Conservation (phyloP, 2,329 filamentous ascomycete species). For the Fusarium austroafricanum region DNA sequence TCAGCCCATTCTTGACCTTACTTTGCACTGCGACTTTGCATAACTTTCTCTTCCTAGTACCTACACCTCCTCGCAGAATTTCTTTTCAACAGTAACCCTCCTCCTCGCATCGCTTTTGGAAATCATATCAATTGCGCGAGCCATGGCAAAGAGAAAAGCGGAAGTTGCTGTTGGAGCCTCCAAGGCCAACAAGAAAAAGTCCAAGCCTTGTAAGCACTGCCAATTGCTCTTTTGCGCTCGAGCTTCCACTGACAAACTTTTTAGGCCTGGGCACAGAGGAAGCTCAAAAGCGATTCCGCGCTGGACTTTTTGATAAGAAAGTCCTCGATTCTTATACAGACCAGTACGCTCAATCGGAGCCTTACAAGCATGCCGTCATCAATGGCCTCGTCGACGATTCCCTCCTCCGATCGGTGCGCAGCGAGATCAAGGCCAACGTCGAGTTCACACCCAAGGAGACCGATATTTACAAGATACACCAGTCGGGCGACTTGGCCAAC, state of each 20-base stretch:
- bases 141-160: constrained; percentile 70
- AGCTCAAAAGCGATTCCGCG: constrained; percentile 70
- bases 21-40: constrained; percentile 26
- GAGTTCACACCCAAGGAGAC: constrained; percentile 98
- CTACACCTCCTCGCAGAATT: background rate
- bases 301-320: constrained; percentile 71
- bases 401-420: constrained; percentile 86
- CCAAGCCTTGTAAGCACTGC: constrained; percentile 58
- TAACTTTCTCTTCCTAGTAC: constrained; percentile 12
- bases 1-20: constrained; percentile 44
- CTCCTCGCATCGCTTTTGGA: constrained; percentile 8
- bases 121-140: constrained; percentile 35
- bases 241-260: constrained; percentile 28
- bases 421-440: constrained; percentile 90
- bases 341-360: constrained; percentile 72
- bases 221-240: constrained; percentile 17
- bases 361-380: constrained; percentile 95
- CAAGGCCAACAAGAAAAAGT: constrained; percentile 64
- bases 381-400: constrained; percentile 80
- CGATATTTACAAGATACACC: constrained; percentile 99
- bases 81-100: constrained; percentile 9
- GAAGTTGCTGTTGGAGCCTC: constrained; percentile 57
- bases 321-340: constrained; percentile 69
- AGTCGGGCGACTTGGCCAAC: constrained; percentile 97
- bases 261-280: constrained; percentile 61